A percentile compares a stretch with the other conserved stretches of the same genome.
Evolutionary conservation across 2,329 filamentous ascomycete genomes (phyloP).

Genomic region (Colletotrichum sp.): DNA sequence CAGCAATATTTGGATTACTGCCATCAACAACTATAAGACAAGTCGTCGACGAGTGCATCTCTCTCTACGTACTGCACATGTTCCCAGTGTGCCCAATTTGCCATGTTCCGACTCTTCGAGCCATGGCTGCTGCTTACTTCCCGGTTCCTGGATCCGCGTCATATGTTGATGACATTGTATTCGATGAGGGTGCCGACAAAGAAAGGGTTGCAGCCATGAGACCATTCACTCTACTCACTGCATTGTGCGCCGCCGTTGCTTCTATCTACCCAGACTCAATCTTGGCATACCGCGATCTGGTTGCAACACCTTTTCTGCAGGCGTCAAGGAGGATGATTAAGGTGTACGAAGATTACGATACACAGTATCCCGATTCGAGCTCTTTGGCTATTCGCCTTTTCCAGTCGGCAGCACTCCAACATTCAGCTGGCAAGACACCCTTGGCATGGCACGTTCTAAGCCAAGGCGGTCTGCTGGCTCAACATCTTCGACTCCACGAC

Average conservation of each 20-base stretch:
- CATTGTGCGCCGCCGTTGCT: constrained; percentile 39
- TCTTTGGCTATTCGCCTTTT: constrained; percentile 49
- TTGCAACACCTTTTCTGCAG: constrained; percentile 42
- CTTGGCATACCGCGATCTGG: constrained; percentile 41
- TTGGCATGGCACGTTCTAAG: constrained; percentile 43
- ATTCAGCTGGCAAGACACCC: constrained; percentile 24
- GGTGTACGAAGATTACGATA: constrained; percentile 43
- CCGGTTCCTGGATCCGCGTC: not conserved
- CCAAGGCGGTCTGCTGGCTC: constrained; percentile 44
- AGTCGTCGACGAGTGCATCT: not conserved
- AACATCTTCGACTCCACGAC: constrained; percentile 46
- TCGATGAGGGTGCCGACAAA: not conserved
- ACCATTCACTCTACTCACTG: constrained; percentile 42
- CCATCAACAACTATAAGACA: not conserved
- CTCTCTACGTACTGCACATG: not conserved
- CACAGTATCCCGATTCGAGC: constrained; percentile 45
- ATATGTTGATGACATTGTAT: not conserved
- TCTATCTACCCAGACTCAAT: constrained; percentile 42
- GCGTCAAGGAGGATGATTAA: constrained; percentile 42
- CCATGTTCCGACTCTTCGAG: not conserved
- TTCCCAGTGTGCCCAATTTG: not conserved
- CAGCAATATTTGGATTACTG: not conserved
- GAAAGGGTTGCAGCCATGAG: not conserved
- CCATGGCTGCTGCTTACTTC: not conserved
- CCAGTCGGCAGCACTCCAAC: constrained; percentile 50